Base-by-base conservation (phyloP, 352 stramenopile species). In the Globisporangium perplexum region DNA sequence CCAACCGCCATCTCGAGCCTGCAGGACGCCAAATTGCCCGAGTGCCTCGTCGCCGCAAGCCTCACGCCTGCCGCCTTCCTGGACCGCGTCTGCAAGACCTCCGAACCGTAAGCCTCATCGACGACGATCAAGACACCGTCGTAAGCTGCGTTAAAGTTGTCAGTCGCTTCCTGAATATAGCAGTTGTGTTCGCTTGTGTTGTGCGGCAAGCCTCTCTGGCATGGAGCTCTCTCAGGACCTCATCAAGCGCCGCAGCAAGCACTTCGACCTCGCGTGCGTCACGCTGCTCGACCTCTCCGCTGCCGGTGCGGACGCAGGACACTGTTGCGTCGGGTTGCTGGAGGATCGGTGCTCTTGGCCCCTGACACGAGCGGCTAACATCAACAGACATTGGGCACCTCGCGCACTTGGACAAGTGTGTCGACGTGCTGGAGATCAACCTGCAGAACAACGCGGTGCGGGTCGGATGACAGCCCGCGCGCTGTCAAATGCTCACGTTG, bases 221-320 rank as follows among this genome's bases (percentile, higher is more conserved):
- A 89, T 89, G 77, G 74, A 89, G 61, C 66, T 91, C 35, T 79
- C 70, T 10, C 65, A 65, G 10, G 70, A 86, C 6, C 42, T 81
- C 39, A 79, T 91, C 64, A 91, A 91, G 62, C 72, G 69, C 10
- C 66, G 76, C 38, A 89, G 77, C 56, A 83, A 83, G 28, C 81
- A 91, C 62, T 91, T 89, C 55, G 81, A 91, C 52, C 47, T 88
- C 18, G 68, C 53, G 36, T 87, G 82, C 57, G 65, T 91, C 54
- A 76, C 77, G 46, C 58, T 82, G 41, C 57, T 91, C 38, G 76
- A 91, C 45, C 72, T 89, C 43, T 83, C 77, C 0, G 31, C 28
- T n/a, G 69, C 70, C 23, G 63, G 65, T 76, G 39, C 14, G 23
- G 18, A 10, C 6, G 1, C 4, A 15, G 4, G 12, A 18, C 26